Base-by-base conservation (phyloP, 1,139 yeast genomes). In the Eremothecium gossypii region DNA sequence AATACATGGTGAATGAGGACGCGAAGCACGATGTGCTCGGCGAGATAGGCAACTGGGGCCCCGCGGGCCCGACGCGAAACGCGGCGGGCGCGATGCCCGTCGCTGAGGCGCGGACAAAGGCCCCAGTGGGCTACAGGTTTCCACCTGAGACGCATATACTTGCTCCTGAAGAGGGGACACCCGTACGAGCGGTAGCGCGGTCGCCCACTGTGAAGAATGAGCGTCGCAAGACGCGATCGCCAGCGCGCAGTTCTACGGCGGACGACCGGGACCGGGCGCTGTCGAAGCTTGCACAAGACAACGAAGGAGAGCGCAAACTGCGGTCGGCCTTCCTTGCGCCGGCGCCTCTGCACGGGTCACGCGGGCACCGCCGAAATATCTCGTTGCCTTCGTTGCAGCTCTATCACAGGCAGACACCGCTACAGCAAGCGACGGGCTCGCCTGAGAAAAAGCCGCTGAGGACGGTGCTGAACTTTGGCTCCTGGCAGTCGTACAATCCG, bases 211-310 rank as follows among this genome's bases (percentile, higher is more conserved):
- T 29, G 12, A 11, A 29, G 12, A 41, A 20, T 10, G 27, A 57
- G 17, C 67, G 60, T 33, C 63, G 66, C 33, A 66, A 79, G 47
- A 74, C 77, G 29, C 59, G 73, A 26, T 80, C 86, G 2, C 89
- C 89, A 0, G 83, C 86, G 0, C 77, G 78, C 52, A 69, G 79
- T 8, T 87, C 87, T 1, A 86, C 86, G 1, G 76, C 73, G 20
- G 23, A 17, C 23, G 23, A 17, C 23, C 23, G 23, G 23, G 23
- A 17, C 23, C 23, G 23, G 3, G 85, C 86, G 0, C 83, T 80
- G 1, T 81, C 85, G 1, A 72, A 72, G 37, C 60, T 77, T 36
- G 23, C 14, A 12, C 32, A 27, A 17, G 27, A 20, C 11, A 31
- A 8, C 11, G 33, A 31, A 9, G 5, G 13, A 29, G 27, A 20